These are phyloP conservation scores for Hypoxylon perforatum DNA, from an alignment of 495 filamentous ascomycete genomes.

Conservation along the genomic window DNA sequence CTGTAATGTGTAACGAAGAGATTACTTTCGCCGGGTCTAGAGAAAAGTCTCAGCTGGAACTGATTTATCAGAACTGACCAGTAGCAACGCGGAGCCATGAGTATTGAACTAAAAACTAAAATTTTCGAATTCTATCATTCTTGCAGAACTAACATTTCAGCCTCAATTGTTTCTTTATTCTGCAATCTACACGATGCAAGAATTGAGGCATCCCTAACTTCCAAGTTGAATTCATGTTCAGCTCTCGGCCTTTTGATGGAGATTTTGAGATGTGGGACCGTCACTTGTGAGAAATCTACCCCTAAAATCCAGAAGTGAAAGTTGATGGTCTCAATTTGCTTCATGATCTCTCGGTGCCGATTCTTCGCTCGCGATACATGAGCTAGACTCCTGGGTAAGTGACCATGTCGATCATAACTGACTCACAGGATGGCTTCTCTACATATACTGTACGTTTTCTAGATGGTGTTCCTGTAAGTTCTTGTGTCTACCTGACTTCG, in stretches of 20 bases:
- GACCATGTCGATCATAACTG: conserved; percentile 1
- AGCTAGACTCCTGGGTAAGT: conserved; percentile 4
- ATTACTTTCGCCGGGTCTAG: conserved; percentile 37
- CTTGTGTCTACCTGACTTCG: too few relatives aligned
- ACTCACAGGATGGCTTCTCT: neutral
- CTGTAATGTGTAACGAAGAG: conserved; percentile 36
- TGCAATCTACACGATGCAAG: too few relatives aligned
- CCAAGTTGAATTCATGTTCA: neutral
- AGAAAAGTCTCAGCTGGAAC: conserved; percentile 39
- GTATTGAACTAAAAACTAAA: conserved; percentile 38
- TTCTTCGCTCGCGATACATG: conserved; percentile 3
- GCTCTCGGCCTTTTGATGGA: neutral
- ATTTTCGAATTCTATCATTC: neutral
- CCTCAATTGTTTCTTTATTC: too few relatives aligned
- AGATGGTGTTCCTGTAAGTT: neutral
- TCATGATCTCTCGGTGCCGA: neutral
- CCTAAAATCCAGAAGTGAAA: neutral
- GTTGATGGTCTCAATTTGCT: neutral
- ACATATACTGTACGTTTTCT: conserved; percentile 1
- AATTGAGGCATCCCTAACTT: neutral
- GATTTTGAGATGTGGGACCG: neutral
- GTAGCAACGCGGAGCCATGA: conserved; percentile 30
- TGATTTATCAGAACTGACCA: conserved; percentile 36
- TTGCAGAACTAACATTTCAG: too few relatives aligned
- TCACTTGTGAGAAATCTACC: conserved; percentile 10